phyloP scores from a whole-genome alignment of 1,284 basidiomycete genomes.

The Termitomyces sp. region DNA sequence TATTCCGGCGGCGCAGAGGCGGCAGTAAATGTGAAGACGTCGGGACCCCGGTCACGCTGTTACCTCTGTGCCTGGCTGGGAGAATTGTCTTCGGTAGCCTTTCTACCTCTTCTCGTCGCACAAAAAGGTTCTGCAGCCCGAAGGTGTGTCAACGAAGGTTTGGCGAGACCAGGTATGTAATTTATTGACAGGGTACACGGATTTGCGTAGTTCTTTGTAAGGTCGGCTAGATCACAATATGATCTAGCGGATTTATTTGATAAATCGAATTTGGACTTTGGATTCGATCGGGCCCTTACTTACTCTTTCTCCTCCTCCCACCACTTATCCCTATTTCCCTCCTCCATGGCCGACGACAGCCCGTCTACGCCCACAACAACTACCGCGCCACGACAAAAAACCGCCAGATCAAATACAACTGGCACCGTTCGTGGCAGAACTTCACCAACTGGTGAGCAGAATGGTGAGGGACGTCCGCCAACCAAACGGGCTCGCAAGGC shows the following conservation, averaged over 20 bases:
- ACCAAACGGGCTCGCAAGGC: constrained; percentile 76
- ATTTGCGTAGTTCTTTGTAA: constrained; percentile 13
- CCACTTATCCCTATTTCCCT: constrained; percentile 9
- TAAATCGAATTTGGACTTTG: constrained; percentile 18
- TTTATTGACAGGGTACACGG: constrained; percentile 1
- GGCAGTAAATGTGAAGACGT: constrained; percentile 13
- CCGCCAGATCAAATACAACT: constrained; percentile 27
- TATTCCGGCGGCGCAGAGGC: constrained; percentile 18
- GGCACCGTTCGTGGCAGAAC: constrained; percentile 45
- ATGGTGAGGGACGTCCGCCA: constrained; percentile 50
- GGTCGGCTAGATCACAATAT: constrained; percentile 15
- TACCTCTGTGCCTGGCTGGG: constrained; percentile 10
- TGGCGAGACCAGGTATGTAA: constrained; percentile 9
- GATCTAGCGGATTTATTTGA: constrained; percentile 18
- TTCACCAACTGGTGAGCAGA: constrained; percentile 42
- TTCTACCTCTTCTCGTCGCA: constrained; percentile 12
- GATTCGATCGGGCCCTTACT: constrained; percentile 21
- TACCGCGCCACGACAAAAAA: constrained; percentile 38
- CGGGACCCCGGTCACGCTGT: constrained; percentile 17
- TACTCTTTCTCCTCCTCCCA: constrained; percentile 16
- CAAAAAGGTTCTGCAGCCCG: constrained; percentile 4
- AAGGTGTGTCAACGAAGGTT: constrained; percentile 12
- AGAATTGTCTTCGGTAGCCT: constrained; percentile 9
- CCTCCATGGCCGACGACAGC: constrained; percentile 45
- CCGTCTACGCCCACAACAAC: constrained; percentile 37